Base-by-base conservation (phyloP, 2,329 filamentous ascomycete species). In the Colletotrichum sp. region DNA sequence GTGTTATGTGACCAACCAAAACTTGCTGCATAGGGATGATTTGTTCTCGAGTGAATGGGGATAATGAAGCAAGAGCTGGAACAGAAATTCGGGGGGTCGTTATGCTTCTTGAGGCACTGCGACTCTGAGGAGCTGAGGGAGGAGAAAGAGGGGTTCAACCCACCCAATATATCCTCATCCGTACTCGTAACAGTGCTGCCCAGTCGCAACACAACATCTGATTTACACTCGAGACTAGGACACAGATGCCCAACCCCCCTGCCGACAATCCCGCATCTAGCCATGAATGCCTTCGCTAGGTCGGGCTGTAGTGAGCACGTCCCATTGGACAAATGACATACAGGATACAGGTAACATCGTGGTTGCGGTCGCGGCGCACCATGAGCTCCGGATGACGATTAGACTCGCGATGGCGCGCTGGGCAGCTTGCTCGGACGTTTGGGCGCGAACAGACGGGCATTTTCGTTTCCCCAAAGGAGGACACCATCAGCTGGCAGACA, bases 381-480 rank as follows among this genome's bases (percentile, higher is more conserved):
- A 59, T 57, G 70, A 65, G 64, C 28, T 68, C 70, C 48, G 32
- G 64, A 76, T 76, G 74, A 76, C 74, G 70, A 52, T 69, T 76
- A 76, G 64, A 76, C 71, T 76, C 59, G 43, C 43, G 63, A 48
- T 61, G 48, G 57, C 43, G 48, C 36, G 36, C n/a, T 28, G 32
- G 59, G 67, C 21, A 32, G 21, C 21, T 39, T 16, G 48, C 59
- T 61, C 59, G 39, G 52, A 57, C 55, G 55, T 60, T 52, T 32
- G 48, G 32, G 26, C 30, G 67, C 32, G 67, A 59, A 60, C 57
- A 65, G 59, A 52, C 74, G 64, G 18, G 59, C 28, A 26, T 21
- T 8, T 34, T 52, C 3, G 43, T 52, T 52, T 52, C n/a, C 43
- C 43, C 43, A 65, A 52, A 28, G 63, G 57, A 28, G 43, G 59